Base-by-base conservation (phyloP, 2,329 filamentous ascomycete species). In the Meredithiella fracta region DNA sequence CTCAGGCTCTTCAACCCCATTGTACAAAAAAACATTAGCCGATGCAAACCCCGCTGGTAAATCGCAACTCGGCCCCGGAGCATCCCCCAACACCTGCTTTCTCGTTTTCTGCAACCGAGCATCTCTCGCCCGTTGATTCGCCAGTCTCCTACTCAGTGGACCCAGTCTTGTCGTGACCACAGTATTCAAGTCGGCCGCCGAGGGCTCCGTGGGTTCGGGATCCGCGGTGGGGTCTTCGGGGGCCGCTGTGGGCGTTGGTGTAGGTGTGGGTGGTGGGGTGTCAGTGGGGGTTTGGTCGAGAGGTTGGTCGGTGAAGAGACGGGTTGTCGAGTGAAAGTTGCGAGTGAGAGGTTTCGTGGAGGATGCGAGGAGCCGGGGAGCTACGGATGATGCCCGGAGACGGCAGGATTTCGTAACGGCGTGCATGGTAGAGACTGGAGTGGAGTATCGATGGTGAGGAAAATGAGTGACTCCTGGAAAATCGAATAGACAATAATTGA, bases 1-100 rank as follows among this genome's bases (percentile, higher is more conserved):
- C 9, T 58, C 50, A 6, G 53, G 49, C 37, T 55, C 22, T 14
- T 51, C 51, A 57, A 59, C 56, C 37, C 54, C 54, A 25, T 59
- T 54, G 47, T 59, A 25, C 26, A 57, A 23, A 47, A 51, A 40
- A 4, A 59, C 54, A 55, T 59, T 59, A 23, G 22, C 11, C 3
- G 52, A 23, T 14, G 56, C 1, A 29, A 59, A 59, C 3, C 26
- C 25, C 1, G 53, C 29, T 6, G 58, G 58, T 9, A 59, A 15
- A 11, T 55, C 56, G 26, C 34, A 52, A 17, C 3, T n/a, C 15
- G 44, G 44, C 29, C 29, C 29, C 5, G 5, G 17, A 22, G 44
- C 3, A 26, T 20, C 23, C 25, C 44, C 44, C 23, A 15, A 8
- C 8, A 22, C 7, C 9, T 6, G 8, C 44, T 14, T 49, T 23